Conservation (phyloP, 371 early-diverging fungal species). For the Mucor mucedo region DNA sequence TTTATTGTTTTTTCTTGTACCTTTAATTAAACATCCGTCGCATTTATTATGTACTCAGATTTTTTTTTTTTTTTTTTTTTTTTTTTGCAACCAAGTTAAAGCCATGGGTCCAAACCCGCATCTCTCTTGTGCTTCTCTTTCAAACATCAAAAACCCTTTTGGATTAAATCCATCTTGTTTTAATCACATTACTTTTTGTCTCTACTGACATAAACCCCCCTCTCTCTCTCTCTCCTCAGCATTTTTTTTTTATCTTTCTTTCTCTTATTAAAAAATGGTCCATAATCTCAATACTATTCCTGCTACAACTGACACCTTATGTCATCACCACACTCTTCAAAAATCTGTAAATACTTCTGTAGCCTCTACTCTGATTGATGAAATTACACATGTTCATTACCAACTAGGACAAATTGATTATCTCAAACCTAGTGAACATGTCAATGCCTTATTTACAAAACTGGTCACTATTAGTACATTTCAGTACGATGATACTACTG, state of each 20-base stretch:
- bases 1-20: neutral
- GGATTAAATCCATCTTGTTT: neutral
- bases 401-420: constrained; percentile 4
- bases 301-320: neutral
- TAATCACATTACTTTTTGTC: neutral
- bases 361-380: constrained; percentile 18
- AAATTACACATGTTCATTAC: constrained; percentile 28
- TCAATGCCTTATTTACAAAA: constrained; percentile 37
- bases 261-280: constrained; percentile 5
- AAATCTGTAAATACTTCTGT: neutral
- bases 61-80: too few relatives aligned
- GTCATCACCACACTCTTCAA: constrained; percentile 8
- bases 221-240: neutral
- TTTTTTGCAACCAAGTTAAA: too few relatives aligned
- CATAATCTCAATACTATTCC: constrained; percentile 11
- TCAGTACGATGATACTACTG: constrained; percentile 13
- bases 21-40: too few relatives aligned
- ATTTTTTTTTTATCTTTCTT: neutral
- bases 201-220: neutral
- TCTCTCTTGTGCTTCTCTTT: neutral
- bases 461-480: constrained; percentile 34
- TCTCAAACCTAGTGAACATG: constrained; percentile 22
- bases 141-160: neutral
- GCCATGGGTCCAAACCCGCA: neutral
- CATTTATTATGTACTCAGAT: too few relatives aligned